Conservation (phyloP, 2,329 filamentous ascomycete species). For the Pseudogymnoascus destructans region DNA sequence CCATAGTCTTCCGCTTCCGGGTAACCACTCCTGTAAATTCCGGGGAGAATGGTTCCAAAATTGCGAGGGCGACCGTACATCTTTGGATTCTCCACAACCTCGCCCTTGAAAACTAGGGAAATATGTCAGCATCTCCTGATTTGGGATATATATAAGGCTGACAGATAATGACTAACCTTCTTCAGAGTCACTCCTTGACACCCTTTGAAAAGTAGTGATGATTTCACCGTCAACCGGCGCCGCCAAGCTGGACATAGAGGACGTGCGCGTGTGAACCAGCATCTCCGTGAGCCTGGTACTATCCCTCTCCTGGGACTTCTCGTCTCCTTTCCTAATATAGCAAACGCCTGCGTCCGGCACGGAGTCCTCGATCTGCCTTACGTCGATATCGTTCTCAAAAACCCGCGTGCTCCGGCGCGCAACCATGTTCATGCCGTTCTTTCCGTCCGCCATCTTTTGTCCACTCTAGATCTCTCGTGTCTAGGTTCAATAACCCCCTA, state of each 20-base stretch:
- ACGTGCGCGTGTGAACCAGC: not conserved
- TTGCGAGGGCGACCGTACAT: conserved; percentile 42
- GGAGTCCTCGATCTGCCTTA: conserved; percentile 5
- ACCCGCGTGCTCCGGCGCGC: conserved; percentile 9
- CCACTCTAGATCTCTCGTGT: not conserved
- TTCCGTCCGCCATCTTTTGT: conserved; percentile 5
- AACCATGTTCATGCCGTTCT: conserved; percentile 4
- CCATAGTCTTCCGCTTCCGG: conserved; percentile 57
- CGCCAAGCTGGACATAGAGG: not conserved
- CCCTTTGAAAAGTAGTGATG: not conserved
- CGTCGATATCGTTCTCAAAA: conserved; percentile 10
- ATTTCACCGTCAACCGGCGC: conserved; percentile 1
- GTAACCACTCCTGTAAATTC: conserved; percentile 73
- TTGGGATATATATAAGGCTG: not conserved
- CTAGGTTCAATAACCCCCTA: conserved; percentile 5
- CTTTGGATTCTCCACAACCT: conserved; percentile 12
- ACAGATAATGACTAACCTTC: not conserved
- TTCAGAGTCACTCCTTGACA: conserved; percentile 1
- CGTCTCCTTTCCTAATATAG: conserved; percentile 7
- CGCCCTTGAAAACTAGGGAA: conserved; percentile 5
- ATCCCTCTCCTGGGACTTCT: not conserved
- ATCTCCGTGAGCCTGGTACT: not conserved
- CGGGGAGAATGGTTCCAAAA: conserved; percentile 61
- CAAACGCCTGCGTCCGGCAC: not conserved
- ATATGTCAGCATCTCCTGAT: not conserved